Evolutionary conservation across 805 yeast species (phyloP), one percentile per base, ranked within the genome.

Genomic region (Yamadazyma sp.): DNA sequence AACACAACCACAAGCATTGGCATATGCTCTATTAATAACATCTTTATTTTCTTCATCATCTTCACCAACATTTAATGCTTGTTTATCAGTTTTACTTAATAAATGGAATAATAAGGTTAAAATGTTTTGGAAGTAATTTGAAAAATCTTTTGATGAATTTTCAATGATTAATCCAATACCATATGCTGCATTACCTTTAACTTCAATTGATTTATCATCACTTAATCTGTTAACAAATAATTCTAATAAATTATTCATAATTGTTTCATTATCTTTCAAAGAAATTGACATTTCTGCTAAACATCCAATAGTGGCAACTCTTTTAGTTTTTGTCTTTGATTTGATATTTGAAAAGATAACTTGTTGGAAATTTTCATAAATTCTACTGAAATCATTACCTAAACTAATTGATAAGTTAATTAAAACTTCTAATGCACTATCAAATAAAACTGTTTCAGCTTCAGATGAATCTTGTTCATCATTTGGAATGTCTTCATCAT

Each of bases 1-100:
- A 39, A 89, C 95, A 75, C 98, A 93, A 28, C 98, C 98, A 60
- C 93, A 83, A 4, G 96, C 96, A 60, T 93, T 93, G 41, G 98
- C 96, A 48, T 77, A 78, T 5, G 94, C 79, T 67, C 95, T 76
- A 64, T 82, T 81, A 49, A 86, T 76, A 41, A 78, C 82, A 46
- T 87, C 95, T 52, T 75, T 75, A 22, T 86, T 72, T 58, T 84
- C 91, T 47, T 82, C 94, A 43, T 78, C 84, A 33, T 56, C 53
- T 42, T 78, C 84, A 30, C 56, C 52, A 35, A 45, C 46, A 33
- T 52, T 52, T 38, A 69, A 77, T 36, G 64, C 75, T 50, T 72
- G 70, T 54, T 67, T 71, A 46, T 69, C 70, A 30, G 70, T 65
- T 64, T 83, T 84, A 60, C 76, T 79, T 58, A 85, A 86, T 42